Conservation (phyloP, 2,329 filamentous ascomycete species). For the Tolypocladium album region DNA sequence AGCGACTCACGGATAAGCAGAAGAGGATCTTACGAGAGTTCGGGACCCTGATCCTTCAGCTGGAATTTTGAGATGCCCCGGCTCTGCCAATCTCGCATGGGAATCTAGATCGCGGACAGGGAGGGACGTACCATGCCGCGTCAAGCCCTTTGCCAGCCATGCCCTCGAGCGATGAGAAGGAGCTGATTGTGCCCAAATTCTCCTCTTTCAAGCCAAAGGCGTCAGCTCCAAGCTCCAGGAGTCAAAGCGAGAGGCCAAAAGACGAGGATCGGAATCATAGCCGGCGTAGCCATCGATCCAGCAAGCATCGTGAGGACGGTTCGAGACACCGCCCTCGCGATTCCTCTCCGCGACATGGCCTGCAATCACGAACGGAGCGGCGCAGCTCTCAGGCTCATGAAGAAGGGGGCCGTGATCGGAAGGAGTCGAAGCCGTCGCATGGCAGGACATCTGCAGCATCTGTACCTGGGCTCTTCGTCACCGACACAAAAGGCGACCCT, state of each 20-base stretch:
- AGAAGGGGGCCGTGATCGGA: neutral
- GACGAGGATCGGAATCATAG: constrained; percentile 8
- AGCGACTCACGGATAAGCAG: neutral
- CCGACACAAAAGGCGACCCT: constrained; percentile 68
- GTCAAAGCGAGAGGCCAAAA: constrained; percentile 5
- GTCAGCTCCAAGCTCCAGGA: constrained; percentile 21
- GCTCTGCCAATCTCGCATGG: neutral
- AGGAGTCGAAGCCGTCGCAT: neutral
- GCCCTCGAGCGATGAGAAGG: constrained; percentile 12
- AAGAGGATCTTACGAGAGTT: too few relatives aligned
- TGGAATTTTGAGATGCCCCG: neutral
- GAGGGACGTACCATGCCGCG: neutral
- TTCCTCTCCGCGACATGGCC: constrained; percentile 3
- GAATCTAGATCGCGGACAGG: neutral
- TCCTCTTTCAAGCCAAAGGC: constrained; percentile 53
- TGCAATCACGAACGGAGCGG: constrained; percentile 3
- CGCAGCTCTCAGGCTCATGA: neutral
- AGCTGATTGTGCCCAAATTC: constrained; percentile 49
- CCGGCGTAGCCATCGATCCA: constrained; percentile 1
- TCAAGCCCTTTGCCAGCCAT: constrained; percentile 9
- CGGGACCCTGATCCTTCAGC: neutral
- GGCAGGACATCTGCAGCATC: neutral
- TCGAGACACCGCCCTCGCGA: constrained; percentile 8
- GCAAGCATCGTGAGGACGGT: constrained; percentile 4
- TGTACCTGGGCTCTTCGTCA: constrained; percentile 31